Evolutionary conservation across 1,284 basidiomycete genomes (phyloP).

Genomic region (Microbotryomycetes sp.): DNA sequence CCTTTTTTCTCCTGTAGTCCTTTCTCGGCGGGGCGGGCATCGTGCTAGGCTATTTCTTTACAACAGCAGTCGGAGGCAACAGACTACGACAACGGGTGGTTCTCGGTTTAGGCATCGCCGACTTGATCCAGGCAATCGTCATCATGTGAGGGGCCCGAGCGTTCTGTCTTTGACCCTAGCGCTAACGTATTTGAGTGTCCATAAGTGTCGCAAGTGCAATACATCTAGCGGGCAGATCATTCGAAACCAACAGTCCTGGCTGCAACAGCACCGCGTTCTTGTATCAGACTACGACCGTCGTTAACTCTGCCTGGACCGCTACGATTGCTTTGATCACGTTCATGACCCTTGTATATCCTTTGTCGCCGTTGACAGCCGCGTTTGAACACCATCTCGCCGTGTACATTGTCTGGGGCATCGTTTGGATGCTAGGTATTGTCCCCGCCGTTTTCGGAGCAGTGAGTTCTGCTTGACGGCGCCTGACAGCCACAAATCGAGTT

Average conservation of each 20-base stretch:
- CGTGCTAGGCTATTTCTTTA: not conserved
- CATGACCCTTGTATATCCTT: conserved; percentile 14
- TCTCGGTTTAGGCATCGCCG: conserved; percentile 10
- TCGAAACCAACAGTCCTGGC: not conserved
- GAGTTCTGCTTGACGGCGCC: not conserved
- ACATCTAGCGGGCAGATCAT: not conserved
- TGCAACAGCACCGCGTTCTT: conserved; percentile 11
- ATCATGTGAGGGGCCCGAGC: conserved; percentile 6
- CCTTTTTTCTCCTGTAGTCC: not conserved
- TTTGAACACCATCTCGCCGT: conserved; percentile 13
- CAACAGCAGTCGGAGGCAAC: not conserved
- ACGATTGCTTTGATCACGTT: conserved; percentile 18
- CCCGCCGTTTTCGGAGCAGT: conserved; percentile 7
- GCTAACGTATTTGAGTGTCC: too few relatives aligned
- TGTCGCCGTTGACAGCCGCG: not conserved
- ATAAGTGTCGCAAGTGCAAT: not conserved
- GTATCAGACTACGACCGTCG: conserved; percentile 17
- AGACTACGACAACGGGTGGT: conserved; percentile 17
- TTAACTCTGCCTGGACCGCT: conserved; percentile 17
- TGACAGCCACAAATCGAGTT: too few relatives aligned
- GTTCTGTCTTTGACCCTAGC: not conserved
- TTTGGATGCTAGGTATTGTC: conserved; percentile 3
- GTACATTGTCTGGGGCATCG: not conserved
- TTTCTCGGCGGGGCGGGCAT: conserved; percentile 6
- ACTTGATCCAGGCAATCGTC: conserved; percentile 4